Evolutionary conservation across 257 asterid species (phyloP).

Genomic region (Nicotiana paniculata): DNA sequence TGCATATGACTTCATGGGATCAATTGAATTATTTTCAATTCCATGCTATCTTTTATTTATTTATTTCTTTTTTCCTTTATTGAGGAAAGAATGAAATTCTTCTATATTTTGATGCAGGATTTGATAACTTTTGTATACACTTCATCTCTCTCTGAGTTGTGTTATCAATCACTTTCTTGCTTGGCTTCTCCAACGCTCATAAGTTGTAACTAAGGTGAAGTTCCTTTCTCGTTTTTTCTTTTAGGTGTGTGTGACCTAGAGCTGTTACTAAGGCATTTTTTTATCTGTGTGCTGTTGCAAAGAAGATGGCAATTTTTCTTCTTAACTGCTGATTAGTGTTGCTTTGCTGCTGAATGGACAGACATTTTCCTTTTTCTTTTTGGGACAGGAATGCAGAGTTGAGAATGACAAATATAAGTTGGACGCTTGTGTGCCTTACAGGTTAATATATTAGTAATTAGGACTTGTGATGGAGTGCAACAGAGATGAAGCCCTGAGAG

Average conservation of each 20-base stretch:
- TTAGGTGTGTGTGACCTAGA: neutral
- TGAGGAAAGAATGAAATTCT: neutral
- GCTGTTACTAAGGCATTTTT: neutral
- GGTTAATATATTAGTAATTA: neutral
- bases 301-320: neutral
- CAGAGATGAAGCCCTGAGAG: conserved; percentile 77
- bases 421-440: neutral
- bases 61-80: neutral
- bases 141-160: neutral
- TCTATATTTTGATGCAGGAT: neutral
- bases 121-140: neutral
- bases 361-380: neutral
- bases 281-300: neutral
- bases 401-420: neutral
- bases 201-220: neutral
- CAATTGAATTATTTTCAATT: neutral
- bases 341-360: neutral
- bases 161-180: neutral
- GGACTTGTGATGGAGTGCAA: conserved; percentile 63
- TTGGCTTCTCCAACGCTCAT: neutral
- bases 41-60: neutral
- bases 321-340: neutral
- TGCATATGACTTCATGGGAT: neutral
- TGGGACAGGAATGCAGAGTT: neutral
- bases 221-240: neutral